phyloP scores from a whole-genome alignment of 2,329 filamentous ascomycete species.

The Torrubiella hemipterigena region DNA sequence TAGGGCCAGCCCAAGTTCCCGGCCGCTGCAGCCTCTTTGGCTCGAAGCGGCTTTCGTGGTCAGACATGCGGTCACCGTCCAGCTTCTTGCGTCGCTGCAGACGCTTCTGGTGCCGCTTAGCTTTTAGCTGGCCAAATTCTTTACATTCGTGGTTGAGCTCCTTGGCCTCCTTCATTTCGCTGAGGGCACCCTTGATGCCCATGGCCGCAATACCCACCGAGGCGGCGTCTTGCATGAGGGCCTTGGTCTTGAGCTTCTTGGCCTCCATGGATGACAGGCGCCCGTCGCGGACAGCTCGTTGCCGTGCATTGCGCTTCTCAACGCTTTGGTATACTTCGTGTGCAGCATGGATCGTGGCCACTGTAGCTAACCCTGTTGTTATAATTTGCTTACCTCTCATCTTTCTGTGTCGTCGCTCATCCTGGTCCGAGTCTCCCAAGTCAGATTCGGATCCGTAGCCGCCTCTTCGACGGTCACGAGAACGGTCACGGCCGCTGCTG shows the following conservation, averaged over 20 bases:
- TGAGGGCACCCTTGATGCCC: constrained; percentile 44
- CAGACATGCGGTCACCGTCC: too few relatives aligned
- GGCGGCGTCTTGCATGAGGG: constrained; percentile 45
- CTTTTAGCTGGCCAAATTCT: constrained; percentile 37
- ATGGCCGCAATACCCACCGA: constrained; percentile 45
- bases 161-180: constrained; percentile 43
- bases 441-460: constrained; percentile 41
- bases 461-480: constrained; percentile 16
- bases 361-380: constrained; percentile 42
- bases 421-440: constrained; percentile 45
- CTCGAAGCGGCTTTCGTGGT: too few relatives aligned
- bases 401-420: constrained; percentile 40
- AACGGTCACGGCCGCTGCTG: constrained; percentile 1
- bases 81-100: constrained; percentile 24
- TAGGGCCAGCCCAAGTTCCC: too few relatives aligned
- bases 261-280: constrained; percentile 37
- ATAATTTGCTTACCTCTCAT: constrained; percentile 52
- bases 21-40: too few relatives aligned
- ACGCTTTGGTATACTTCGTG: constrained; percentile 47
- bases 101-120: constrained; percentile 35
- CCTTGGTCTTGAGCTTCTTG: constrained; percentile 44
- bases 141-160: constrained; percentile 35
- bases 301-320: constrained; percentile 40
- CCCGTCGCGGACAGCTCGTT: constrained; percentile 41
- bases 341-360: constrained; percentile 49